Conservation (phyloP, 2,329 filamentous ascomycete species). For the Calonectria crousiana region DNA sequence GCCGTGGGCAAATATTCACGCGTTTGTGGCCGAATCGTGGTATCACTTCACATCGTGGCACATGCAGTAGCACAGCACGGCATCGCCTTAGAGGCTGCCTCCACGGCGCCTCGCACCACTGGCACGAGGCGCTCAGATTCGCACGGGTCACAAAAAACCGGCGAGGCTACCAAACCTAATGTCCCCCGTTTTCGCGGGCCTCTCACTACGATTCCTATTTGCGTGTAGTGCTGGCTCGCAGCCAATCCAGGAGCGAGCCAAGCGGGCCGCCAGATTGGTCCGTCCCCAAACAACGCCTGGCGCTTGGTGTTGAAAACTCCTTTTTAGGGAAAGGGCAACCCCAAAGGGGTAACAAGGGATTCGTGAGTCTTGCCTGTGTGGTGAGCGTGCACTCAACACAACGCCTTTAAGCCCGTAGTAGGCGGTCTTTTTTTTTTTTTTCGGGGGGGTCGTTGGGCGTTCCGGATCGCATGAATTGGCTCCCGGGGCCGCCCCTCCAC, state of each 20-base stretch:
- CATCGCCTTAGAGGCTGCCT: background rate
- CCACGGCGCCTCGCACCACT: background rate
- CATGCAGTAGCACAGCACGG: background rate
- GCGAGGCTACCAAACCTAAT: conserved; percentile 15
- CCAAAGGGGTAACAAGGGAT: background rate
- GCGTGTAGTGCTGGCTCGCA: conserved; percentile 1
- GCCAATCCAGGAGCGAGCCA: conserved; percentile 15
- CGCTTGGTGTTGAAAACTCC: conserved; percentile 1
- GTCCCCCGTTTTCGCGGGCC: background rate
- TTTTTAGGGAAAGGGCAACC: background rate
- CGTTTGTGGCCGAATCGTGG: background rate
- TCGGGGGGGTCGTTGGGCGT: conserved; percentile 24
- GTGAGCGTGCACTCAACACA: background rate
- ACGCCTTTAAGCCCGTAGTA: background rate
- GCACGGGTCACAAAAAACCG: conserved; percentile 7
- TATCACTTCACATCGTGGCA: conserved; percentile 8
- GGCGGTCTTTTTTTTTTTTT: background rate
- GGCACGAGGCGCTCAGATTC: conserved; percentile 7
- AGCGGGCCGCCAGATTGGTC: conserved; percentile 14
- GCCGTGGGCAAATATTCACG: conserved; percentile 5
- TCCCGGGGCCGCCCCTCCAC: conserved; percentile 38
- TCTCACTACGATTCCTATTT: conserved; percentile 20
- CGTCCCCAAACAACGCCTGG: conserved; percentile 19
- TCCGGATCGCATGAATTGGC: conserved; percentile 43
- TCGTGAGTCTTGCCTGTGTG: background rate